These are phyloP conservation scores for Calocybe cyanea DNA, from an alignment of 768 basidiomycete species.

Conservation along the genomic window DNA sequence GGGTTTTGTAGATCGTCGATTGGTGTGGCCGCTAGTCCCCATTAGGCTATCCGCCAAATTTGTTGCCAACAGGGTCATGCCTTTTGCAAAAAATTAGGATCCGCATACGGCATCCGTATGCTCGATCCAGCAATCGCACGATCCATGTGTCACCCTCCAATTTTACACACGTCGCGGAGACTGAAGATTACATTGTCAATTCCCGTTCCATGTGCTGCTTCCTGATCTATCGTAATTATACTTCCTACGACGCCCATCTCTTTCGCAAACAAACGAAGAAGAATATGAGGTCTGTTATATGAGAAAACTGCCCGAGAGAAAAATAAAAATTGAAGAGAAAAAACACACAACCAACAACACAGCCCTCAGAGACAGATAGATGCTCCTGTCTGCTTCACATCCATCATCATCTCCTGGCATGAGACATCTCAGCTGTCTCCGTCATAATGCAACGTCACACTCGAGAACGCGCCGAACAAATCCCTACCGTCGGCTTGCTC, in stretches of 20 bases:
- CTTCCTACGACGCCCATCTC: too few relatives aligned
- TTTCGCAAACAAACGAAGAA: not conserved
- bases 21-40: slow-evolving; percentile 18
- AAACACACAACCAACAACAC: slow-evolving; percentile 1
- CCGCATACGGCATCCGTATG: slow-evolving; percentile 20
- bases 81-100: slow-evolving; percentile 18
- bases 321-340: not conserved
- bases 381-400: slow-evolving; percentile 6
- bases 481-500: slow-evolving; percentile 46
- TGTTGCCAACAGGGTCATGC: slow-evolving; percentile 24
- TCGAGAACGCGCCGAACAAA: slow-evolving; percentile 84
- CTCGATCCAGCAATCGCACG: slow-evolving; percentile 13
- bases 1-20: slow-evolving; percentile 23
- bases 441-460: slow-evolving; percentile 85
- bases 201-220: not conserved
- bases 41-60: slow-evolving; percentile 23
- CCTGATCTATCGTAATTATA: too few relatives aligned
- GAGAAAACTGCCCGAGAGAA: too few relatives aligned
- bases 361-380: slow-evolving; percentile 9
- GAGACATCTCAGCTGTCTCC: slow-evolving; percentile 45
- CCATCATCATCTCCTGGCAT: slow-evolving; percentile 10
- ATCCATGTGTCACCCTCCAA: slow-evolving; percentile 12
- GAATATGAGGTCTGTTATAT: too few relatives aligned
- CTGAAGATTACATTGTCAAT: slow-evolving; percentile 4
- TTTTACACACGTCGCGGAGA: slow-evolving; percentile 23